Evolutionary conservation across 228 moss, liverwort and hornwort genomes (phyloP), one percentile per base, ranked within the genome.

Genomic region (Sphagnum fallax): DNA sequence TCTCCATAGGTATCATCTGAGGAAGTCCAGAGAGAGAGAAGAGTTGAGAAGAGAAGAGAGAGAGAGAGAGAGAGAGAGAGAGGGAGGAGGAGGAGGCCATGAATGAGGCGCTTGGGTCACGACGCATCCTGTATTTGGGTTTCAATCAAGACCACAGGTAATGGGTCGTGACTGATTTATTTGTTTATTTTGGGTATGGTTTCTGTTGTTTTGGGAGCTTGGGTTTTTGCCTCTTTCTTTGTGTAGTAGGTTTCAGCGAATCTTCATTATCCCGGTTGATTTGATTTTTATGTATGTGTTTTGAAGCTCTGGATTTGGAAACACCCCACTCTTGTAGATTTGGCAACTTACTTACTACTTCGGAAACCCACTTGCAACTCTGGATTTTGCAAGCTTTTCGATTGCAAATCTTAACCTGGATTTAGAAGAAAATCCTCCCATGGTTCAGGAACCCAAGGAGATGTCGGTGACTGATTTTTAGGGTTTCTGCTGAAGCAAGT

Each of bases 111-210:
- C 74, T 67, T 68, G 82, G 75, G 4, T 73, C 70, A 57, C 79
- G 87, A 63, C 82, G 89, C 73, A 75, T 92, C 55, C 84, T 95
- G 10, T 83, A 83, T 47, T 80, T 86, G 48, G 77, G 87, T 14
- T 95, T 95, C 81, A 95, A 95, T 75, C 95, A 92, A 71, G 95
- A 95, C 75, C 89, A 95, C 72, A 95, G 95, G 87, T 55, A 5
- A 7, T 59, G 10, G 15, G 10, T 32, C 16, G 11, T 32, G 60
- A 32, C 57, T 6, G 50, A 8, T 16, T 6, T 13, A 4, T 18
- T 53, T 51, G 15, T 65, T 49, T 66, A 60, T 47, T 8, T 47
- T 18, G 12, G 15, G 8, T 55, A 47, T 12, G 6, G 18, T 10
- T 12, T 48, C 10, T 53, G 16, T 16, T 5, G 52, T 14, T 51